Evolutionary conservation across 768 basidiomycete genomes (phyloP).

Genomic region (Mrakia gelida): DNA sequence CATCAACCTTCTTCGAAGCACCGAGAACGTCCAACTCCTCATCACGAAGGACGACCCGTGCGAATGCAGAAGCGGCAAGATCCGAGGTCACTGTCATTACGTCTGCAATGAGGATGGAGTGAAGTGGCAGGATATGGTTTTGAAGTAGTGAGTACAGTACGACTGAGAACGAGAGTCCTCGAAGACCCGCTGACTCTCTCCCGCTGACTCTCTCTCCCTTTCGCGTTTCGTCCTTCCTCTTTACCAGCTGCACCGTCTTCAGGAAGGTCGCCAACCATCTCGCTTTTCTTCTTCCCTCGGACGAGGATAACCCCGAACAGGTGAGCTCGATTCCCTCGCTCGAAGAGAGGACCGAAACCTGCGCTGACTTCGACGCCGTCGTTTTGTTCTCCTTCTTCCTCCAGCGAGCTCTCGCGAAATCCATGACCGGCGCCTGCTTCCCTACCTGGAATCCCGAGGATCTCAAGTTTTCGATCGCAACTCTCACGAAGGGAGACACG

Average conservation of each 20-base stretch:
- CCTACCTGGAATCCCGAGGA: background rate
- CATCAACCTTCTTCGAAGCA: background rate
- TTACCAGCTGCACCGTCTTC: conserved; percentile 1
- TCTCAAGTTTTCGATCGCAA: background rate
- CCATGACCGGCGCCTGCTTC: background rate
- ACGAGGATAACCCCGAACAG: conserved; percentile 12
- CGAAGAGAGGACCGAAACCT: background rate
- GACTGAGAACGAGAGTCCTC: background rate
- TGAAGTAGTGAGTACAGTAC: conserved; percentile 50
- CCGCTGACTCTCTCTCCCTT: background rate
- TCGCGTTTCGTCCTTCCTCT: background rate
- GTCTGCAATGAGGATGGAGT: conserved; percentile 41
- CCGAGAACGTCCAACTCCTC: conserved; percentile 60
- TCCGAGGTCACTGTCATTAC: background rate
- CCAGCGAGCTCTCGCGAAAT: too few species aligned
- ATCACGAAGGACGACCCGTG: conserved; percentile 68
- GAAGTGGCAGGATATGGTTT: conserved; percentile 46
- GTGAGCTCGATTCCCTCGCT: background rate
- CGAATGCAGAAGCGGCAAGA: conserved; percentile 56
- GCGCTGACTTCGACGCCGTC: too few species aligned
- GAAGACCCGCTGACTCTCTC: background rate
- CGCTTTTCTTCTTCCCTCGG: conserved; percentile 18
- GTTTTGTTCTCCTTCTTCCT: too few species aligned
- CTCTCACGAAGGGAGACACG: too few species aligned
- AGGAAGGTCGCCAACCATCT: conserved; percentile 22